These are phyloP conservation scores for Starmerella geochares DNA, from an alignment of 805 yeast species.

Conservation along the genomic window DNA sequence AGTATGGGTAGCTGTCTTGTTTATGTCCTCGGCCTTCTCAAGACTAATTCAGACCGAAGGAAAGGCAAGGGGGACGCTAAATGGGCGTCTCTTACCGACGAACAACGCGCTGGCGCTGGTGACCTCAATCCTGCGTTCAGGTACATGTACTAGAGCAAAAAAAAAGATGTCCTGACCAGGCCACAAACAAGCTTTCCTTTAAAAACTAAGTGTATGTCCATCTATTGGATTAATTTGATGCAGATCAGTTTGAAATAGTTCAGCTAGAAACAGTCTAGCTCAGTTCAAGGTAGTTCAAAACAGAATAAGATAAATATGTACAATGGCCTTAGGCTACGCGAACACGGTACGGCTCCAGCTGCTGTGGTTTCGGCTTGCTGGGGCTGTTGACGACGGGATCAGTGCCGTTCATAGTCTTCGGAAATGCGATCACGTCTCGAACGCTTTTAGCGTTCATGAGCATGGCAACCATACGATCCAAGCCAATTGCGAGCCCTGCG, in stretches of 20 bases:
- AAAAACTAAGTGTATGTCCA: too few relatives aligned
- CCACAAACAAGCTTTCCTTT: too few relatives aligned
- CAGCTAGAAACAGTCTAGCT: too few relatives aligned
- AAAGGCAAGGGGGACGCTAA: constrained; percentile 25
- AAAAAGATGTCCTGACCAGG: too few relatives aligned
- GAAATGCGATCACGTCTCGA: constrained; percentile 91
- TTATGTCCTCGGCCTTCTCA: constrained; percentile 32
- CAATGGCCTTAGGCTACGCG: background rate
- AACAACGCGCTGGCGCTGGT: constrained; percentile 26
- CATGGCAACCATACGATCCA: constrained; percentile 90
- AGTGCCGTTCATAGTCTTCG: constrained; percentile 78
- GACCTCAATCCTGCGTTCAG: constrained; percentile 29
- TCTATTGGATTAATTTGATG: too few relatives aligned
- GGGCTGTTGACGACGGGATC: constrained; percentile 89
- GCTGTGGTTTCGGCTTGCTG: constrained; percentile 40
- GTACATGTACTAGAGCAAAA: constrained; percentile 25
- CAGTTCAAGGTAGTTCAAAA: background rate
- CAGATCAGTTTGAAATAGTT: background rate
- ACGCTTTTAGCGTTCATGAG: constrained; percentile 64
- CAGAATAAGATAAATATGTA: constrained; percentile 12
- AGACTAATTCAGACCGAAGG: constrained; percentile 28
- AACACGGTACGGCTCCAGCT: constrained; percentile 48
- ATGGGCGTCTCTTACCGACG: constrained; percentile 24
- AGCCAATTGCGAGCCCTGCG: constrained; percentile 93
- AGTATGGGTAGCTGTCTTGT: constrained; percentile 33